Evolutionary conservation across 805 yeast genomes (phyloP), one percentile per base, ranked within the genome.

Genomic region (Cyberlindnera xylosilytica): DNA sequence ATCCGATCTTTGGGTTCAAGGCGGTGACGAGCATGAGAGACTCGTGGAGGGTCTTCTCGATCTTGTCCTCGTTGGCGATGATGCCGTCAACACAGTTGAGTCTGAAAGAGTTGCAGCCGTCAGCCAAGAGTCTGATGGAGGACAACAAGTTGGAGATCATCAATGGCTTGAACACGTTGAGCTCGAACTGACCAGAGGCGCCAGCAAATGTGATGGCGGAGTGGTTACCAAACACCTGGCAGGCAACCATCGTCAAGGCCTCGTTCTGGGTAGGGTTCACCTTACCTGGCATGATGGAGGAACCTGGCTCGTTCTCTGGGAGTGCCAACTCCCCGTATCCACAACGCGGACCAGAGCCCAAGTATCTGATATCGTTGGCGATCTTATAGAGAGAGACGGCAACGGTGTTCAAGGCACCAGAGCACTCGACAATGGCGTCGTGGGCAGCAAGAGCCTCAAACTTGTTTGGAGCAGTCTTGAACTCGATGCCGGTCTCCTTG

Each of bases 251-350:
- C 52, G 98, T 93, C 65, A 93, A 73, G 42, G 99, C 99, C 77
- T 93, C 99, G 68, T 90, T 90, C 75, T 93, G 99, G 44, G 99
- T 93, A 53, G 99, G 99, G 78, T 93, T 93, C 51, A 93, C 97
- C 74, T 93, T 93, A 65, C 99, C 99, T 40, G 99, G 99, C 99
- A 93, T 93, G 69, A 93, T 93, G 22, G 97, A 89, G 46, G 97
- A 88, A 62, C 99, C 99, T 44, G 99, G 99, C 74, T 93, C 99
- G 69, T 93, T 93, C 74, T 91, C 98, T 51, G 99, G 99, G 57
- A 93, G 74, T 20, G 88, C 63, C 56, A 93, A 79, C 72, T 93
- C 99, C 44, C 97, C 97, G 71, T 93, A 93, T 51, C 99, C 99
- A 72, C 99, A 93, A 74, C 99, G 85, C 64, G 99, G 99, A 60